Base-by-base conservation (phyloP, 345 rosid genomes). In the Ailanthus altissimus region DNA sequence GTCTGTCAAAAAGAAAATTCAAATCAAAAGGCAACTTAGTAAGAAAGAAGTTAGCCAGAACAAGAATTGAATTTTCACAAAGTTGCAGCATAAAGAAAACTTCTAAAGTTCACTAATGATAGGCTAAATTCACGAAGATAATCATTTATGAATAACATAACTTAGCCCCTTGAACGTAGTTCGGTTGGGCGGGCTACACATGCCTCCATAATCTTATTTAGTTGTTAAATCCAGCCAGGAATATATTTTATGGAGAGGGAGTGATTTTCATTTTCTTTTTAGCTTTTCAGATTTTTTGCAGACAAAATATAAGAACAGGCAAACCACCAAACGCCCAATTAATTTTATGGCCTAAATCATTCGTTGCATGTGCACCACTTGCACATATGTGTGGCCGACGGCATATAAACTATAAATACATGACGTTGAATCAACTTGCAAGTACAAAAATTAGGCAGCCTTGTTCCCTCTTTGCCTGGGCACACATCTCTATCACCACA, bases 1-100 rank as follows among this genome's bases (percentile, higher is more conserved):
- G 84, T 65, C 97, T 93, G 90, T 81, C 78, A 60, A 62, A 46
- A 14, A 53, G 61, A 6, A 64, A 73, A 40, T 8, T 47, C 56
- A 6, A 70, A 45, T 26, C 5, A 50, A 21, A 5, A 28, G 51
- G 20, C 54, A 28, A 72, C 23, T 5, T 7, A 53, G 50, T 18
- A 5, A 23, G 20, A 42, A 32, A 13, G 8, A 53, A 12, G 14
- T 11, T 8, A 53, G 5, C n/a, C 42, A 76, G 32, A 47, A 40
- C 0, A 5, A 11, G 66, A 61, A 61, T 2, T 6, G n/a, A 61
- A 9, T 15, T 12, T 60, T 59, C 12, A 16, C 26, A 15, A 26
- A 4, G 14, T 13, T 28, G 47, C 68, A 36, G 23, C 68, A 18
- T 12, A 64, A 38, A 40, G 25, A 38, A 20, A 9, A 14, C 42